Base-by-base conservation (phyloP, 2,329 filamentous ascomycete species). In the Apiospora sp. region DNA sequence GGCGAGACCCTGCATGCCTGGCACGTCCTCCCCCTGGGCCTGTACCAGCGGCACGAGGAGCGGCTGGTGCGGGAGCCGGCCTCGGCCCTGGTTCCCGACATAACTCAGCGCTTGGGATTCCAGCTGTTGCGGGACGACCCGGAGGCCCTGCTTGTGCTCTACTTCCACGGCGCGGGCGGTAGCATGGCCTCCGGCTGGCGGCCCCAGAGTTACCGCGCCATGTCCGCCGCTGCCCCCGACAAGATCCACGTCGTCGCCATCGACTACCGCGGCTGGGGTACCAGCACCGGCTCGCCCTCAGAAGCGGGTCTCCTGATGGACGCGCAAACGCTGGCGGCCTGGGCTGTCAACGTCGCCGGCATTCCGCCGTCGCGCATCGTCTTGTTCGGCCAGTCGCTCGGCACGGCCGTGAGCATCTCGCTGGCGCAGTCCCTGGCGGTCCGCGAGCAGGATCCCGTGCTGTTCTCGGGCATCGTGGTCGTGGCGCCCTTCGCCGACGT, bases 1-100 rank as follows among this genome's bases (percentile, higher is more conserved):
- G 87, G 89, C 48, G 90, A 93, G 79, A 89, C 84, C 0, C 82
- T 95, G 4, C 93, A 93, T 78, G 92, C 91, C 51, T 95, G 93
- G 93, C 93, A 95, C 80, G 86, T 95, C 54, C 83, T 94, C 22
- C 93, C 93, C 0, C 80, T 92, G 1, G 89, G 89, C 72, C 82
- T 93, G 1, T 94, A 93, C 79, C 84, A 86, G 1, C 83, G 89
- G 72, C 85, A 94, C 77, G 89, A 92, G 77, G 79, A 85, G 27
- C 75, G 80, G 19, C 81, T 89, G 1, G 43, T 82, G 5, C 72
- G 77, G 14, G 85, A 89, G 73, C 78, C 84, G 12, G 72, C 78
- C 0, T 61, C 54, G 19, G 85, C 84, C 0, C 71, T 83, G 4
- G 75, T 46, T 2, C 27, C 48, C 13, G 79, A 85, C 73, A 79